Evolutionary conservation across 306 rosid genomes (phyloP), one percentile per base, ranked within the genome.

Genomic region (Cucumis melo): DNA sequence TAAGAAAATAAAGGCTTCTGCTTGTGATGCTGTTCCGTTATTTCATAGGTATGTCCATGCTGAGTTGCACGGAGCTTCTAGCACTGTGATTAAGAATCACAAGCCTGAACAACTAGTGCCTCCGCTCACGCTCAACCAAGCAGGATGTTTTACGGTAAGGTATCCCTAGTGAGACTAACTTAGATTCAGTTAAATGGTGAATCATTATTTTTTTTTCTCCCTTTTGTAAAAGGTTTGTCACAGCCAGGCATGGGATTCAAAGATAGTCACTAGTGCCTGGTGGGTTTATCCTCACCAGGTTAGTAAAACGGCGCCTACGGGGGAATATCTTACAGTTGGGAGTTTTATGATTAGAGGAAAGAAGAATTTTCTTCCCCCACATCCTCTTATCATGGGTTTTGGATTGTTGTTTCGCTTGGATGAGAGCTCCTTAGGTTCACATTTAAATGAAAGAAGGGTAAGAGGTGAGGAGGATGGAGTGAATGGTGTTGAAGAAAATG

Each of bases 211-310:
- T 19, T 39, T 48, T 38, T 17, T 6, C 70, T 8, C 78, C 79
- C 20, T 62, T 62, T 48, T 72, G 57, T 24, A 81, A 44, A 84
- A 94, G 99, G 99, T 94, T 80, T 94, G 99, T 87, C 97, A 94
- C 73, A 92, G 98, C 82, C 91, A 89, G 82, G 99, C 97, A 67
- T 94, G 99, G 99, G 96, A 94, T 86, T 90, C 98, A n/a, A 94
- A 94, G 82, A 94, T 94, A 70, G 97, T 94, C 81, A 94, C 98
- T 9, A 94, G 99, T 85, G 98, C 99, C 84, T 94, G 97, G 99
- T 94, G 99, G 97, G 99, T 92, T 86, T 85, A 89, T 84, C 97
- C 97, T 77, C 89, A 90, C 81, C 99, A 94, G 83, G 99, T 94
- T 73, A 94, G 96, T 86, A 94, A 94, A 92, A 94, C 99, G 81